Conservation (phyloP, 257 asterid genomes). For the Capsicum rhomboideum region DNA sequence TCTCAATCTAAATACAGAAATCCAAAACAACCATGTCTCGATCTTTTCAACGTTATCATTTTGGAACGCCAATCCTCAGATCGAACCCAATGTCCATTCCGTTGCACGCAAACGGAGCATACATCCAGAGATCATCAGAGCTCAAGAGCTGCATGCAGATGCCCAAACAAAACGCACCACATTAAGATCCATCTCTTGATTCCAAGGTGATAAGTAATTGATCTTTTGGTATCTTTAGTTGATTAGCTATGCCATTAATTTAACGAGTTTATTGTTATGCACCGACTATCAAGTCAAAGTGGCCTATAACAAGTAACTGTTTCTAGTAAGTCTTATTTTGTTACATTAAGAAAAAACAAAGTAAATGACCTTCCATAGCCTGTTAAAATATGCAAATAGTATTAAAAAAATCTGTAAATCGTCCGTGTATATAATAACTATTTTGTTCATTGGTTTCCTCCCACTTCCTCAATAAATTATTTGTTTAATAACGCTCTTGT, state of each 20-base stretch:
- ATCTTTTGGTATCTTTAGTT: neutral
- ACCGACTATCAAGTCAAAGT: neutral
- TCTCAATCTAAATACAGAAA: neutral
- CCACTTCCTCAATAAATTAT: neutral
- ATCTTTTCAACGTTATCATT: neutral
- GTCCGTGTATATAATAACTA: neutral
- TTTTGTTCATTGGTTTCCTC: neutral
- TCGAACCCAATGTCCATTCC: conserved; percentile 68
- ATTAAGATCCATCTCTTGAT: neutral
- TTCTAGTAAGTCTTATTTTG: neutral
- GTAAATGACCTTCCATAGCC: neutral
- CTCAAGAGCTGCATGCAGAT: conserved; percentile 70
- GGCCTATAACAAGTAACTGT: neutral
- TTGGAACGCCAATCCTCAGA: conserved; percentile 19
- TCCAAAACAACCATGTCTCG: neutral
- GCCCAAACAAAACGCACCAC: neutral
- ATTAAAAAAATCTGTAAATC: neutral
- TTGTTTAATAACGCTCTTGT: neutral
- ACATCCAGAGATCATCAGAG: conserved; percentile 91
- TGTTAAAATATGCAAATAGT: neutral
- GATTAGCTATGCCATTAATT: neutral
- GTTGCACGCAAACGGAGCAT: conserved; percentile 81
- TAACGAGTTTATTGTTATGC: neutral
- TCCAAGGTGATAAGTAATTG: neutral
- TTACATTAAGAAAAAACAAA: neutral